These are phyloP conservation scores for Nothopassalora personata DNA, from an alignment of 2,329 filamentous ascomycete genomes.

Conservation along the genomic window DNA sequence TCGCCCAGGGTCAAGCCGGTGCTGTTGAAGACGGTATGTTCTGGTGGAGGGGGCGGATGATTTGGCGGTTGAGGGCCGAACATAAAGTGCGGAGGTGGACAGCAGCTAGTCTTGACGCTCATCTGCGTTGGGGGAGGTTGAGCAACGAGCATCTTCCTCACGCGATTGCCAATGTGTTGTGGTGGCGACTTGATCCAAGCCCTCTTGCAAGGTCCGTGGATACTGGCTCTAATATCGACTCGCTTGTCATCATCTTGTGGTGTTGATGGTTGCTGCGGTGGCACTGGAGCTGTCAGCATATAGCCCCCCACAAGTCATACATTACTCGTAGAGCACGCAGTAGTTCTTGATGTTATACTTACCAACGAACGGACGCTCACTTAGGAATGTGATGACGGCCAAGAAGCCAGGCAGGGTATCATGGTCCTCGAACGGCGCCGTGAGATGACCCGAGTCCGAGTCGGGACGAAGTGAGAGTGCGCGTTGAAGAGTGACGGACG, in stretches of 20 bases:
- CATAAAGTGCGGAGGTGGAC: not conserved
- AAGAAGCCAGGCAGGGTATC: too few relatives aligned
- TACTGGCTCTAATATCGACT: too few relatives aligned
- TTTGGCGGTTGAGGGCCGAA: too few relatives aligned
- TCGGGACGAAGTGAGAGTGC: not conserved
- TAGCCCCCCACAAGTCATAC: too few relatives aligned
- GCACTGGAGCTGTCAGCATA: too few relatives aligned
- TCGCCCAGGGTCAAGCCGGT: not conserved
- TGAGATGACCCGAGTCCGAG: not conserved
- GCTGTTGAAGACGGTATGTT: not conserved
- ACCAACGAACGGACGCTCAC: too few relatives aligned
- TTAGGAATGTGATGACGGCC: too few relatives aligned
- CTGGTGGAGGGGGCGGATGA: not conserved
- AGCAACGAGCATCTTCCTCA: not conserved
- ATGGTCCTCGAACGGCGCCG: not conserved
- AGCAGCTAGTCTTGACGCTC: not conserved
- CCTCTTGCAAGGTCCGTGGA: not conserved
- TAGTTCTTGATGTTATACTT: too few relatives aligned
- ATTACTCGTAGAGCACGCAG: too few relatives aligned
- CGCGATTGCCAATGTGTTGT: not conserved
- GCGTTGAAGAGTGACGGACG: not conserved
- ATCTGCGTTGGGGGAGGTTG: not conserved
- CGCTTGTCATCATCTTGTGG: too few relatives aligned
- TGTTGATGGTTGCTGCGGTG: too few relatives aligned
- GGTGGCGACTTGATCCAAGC: not conserved